Percentiles rank a stretch among this genome's conserved stretches.
Conservation (phyloP, 2,329 filamentous ascomycete species). For the Cryphonectria parasitica region DNA sequence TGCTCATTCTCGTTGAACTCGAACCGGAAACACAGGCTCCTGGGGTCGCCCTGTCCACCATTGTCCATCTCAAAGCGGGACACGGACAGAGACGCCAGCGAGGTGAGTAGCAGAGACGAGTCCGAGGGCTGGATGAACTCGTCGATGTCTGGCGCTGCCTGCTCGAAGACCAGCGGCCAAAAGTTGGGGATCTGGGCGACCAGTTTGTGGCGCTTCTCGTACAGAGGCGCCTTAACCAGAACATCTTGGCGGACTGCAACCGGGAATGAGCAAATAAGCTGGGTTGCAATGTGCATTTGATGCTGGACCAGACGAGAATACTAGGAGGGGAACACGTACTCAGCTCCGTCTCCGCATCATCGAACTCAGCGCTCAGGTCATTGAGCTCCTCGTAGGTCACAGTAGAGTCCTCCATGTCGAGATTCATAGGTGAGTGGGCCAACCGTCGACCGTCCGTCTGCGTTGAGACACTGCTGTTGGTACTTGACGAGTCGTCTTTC, state of each 20-base stretch:
- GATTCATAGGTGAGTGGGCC: slow-evolving; percentile 25
- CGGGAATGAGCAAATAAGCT: slow-evolving; percentile 22
- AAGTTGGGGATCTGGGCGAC: slow-evolving; percentile 80
- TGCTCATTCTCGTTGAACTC: slow-evolving; percentile 81
- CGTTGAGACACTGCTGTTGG: neutral
- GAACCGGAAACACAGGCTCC: slow-evolving; percentile 77
- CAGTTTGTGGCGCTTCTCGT: slow-evolving; percentile 73
- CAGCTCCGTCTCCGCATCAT: slow-evolving; percentile 80
- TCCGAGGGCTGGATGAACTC: slow-evolving; percentile 85
- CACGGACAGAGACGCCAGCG: slow-evolving; percentile 71
- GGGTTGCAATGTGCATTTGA: too few relatives aligned
- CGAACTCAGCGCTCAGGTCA: slow-evolving; percentile 81
- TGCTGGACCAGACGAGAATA: neutral
- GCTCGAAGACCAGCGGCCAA: slow-evolving; percentile 93
- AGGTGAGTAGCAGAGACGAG: slow-evolving; percentile 69
- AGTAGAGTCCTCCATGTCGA: slow-evolving; percentile 42
- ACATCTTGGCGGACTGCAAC: slow-evolving; percentile 72
- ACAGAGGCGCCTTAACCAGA: slow-evolving; percentile 69
- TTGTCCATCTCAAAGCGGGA: slow-evolving; percentile 77
- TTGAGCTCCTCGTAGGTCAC: slow-evolving; percentile 77
- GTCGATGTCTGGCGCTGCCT: slow-evolving; percentile 83
- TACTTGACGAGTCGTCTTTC: slow-evolving; percentile 3
- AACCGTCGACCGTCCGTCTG: slow-evolving; percentile 24
- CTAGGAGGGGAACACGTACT: slow-evolving; percentile 58
- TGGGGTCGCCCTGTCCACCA: slow-evolving; percentile 71